Evolutionary conservation across 2,329 filamentous ascomycete species (phyloP).

Genomic region (Fusarium secorum): DNA sequence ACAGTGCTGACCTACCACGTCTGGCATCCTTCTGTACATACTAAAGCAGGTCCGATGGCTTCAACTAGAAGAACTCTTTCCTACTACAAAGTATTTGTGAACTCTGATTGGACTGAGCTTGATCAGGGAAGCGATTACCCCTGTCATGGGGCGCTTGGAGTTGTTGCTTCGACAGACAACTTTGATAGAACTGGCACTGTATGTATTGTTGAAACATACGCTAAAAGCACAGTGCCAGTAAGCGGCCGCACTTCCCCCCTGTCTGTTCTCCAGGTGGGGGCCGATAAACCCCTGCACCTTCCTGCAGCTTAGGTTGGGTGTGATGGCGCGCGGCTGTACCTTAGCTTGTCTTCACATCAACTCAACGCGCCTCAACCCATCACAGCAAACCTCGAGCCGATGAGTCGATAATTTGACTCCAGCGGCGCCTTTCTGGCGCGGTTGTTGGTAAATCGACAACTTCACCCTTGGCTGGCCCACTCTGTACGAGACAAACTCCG

Average conservation of each 20-base stretch:
- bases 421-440: constrained; percentile 14
- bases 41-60: constrained; percentile 34
- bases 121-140: constrained; percentile 19
- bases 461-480: constrained; percentile 27
- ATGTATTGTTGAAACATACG: not conserved
- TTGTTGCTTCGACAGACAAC: constrained; percentile 2
- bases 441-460: constrained; percentile 10
- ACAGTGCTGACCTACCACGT: constrained; percentile 23
- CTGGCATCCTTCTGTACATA: constrained; percentile 24
- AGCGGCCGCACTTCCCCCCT: constrained; percentile 1
- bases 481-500: constrained; percentile 22
- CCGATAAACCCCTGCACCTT: constrained; percentile 24
- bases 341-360: constrained; percentile 29
- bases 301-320: constrained; percentile 28
- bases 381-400: constrained; percentile 20
- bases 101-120: constrained; percentile 20
- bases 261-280: constrained; percentile 27
- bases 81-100: constrained; percentile 23
- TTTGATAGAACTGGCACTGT: constrained; percentile 17
- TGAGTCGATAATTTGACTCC: constrained; percentile 21
- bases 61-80: constrained; percentile 30
- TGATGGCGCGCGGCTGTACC: constrained; percentile 41
- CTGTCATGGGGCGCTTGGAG: constrained; percentile 32
- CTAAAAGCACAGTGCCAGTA: constrained; percentile 29
- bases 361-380: constrained; percentile 36